These are phyloP conservation scores for Ogataea henricii DNA, from an alignment of 805 yeast species.

Conservation along the genomic window DNA sequence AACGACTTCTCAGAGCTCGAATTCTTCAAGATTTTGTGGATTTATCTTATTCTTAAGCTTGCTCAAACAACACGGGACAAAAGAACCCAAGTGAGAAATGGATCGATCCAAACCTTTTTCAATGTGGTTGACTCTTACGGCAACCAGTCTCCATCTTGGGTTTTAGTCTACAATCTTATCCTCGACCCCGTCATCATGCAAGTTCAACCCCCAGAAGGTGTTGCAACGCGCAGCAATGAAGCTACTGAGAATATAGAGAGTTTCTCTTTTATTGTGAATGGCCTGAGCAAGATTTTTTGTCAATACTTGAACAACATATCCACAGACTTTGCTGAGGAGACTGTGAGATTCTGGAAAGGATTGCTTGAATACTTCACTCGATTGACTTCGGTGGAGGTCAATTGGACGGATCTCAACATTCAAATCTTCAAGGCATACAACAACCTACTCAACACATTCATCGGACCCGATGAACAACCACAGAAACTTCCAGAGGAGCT, in stretches of 20 bases:
- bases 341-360: constrained; percentile 52
- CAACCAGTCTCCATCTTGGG: constrained; percentile 61
- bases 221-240: constrained; percentile 2
- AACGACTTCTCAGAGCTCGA: constrained; percentile 23
- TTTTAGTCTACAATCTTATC: constrained; percentile 62
- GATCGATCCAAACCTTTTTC: constrained; percentile 86
- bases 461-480: constrained; percentile 6
- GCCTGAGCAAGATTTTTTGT: constrained; percentile 62
- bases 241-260: constrained; percentile 59
- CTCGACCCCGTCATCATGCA: constrained; percentile 51
- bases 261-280: constrained; percentile 59
- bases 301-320: constrained; percentile 47
- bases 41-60: constrained; percentile 61
- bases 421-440: constrained; percentile 57
- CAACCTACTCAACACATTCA: constrained; percentile 44
- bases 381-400: constrained; percentile 40
- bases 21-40: constrained; percentile 53
- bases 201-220: constrained; percentile 18
- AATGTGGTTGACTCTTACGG: constrained; percentile 78
- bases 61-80: constrained; percentile 64
- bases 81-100: constrained; percentile 83
- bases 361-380: constrained; percentile 51
- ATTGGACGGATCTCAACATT: constrained; percentile 53
- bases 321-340: constrained; percentile 19
- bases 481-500: constrained; percentile 34